phyloP scores from a whole-genome alignment of 2,329 filamentous ascomycete genomes.

The Stagonosporopsis vannaccii region DNA sequence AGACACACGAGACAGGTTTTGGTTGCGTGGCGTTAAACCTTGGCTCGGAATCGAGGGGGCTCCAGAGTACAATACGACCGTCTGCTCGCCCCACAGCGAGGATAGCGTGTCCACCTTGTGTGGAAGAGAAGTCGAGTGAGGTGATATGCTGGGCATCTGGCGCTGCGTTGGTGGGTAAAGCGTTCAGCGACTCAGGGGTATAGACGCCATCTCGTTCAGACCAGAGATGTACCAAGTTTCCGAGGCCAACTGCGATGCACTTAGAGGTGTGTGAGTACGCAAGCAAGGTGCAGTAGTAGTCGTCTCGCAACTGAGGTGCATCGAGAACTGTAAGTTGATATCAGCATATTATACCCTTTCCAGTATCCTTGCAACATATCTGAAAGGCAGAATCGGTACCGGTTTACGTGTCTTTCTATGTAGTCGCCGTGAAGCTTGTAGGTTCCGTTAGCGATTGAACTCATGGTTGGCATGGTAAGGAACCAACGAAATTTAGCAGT shows the following conservation, averaged over 20 bases:
- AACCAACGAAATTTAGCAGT: conserved; percentile 44
- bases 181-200: conserved; percentile 61
- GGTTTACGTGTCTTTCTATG: conserved; percentile 41
- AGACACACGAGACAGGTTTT: conserved; percentile 77
- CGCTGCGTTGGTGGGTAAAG: conserved; percentile 53
- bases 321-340: conserved; percentile 73
- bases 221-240: conserved; percentile 84
- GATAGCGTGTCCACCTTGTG: conserved; percentile 76
- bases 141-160: conserved; percentile 66
- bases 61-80: conserved; percentile 79
- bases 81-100: conserved; percentile 84
- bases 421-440: conserved; percentile 37
- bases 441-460: conserved; percentile 17
- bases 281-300: conserved; percentile 93
- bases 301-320: conserved; percentile 86
- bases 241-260: conserved; percentile 83
- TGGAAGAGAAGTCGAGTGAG: conserved; percentile 88
- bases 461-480: conserved; percentile 20
- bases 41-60: conserved; percentile 71
- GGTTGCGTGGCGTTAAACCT: conserved; percentile 79
- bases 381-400: conserved; percentile 78
- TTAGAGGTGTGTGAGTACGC: conserved; percentile 80
- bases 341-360: conserved; percentile 38
- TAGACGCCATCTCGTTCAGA: conserved; percentile 76
- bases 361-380: conserved; percentile 59